Evolutionary conservation across 2,329 filamentous ascomycete genomes (phyloP), one percentile per base, ranked within the genome.

Genomic region (Corniculantispora saksenae): DNA sequence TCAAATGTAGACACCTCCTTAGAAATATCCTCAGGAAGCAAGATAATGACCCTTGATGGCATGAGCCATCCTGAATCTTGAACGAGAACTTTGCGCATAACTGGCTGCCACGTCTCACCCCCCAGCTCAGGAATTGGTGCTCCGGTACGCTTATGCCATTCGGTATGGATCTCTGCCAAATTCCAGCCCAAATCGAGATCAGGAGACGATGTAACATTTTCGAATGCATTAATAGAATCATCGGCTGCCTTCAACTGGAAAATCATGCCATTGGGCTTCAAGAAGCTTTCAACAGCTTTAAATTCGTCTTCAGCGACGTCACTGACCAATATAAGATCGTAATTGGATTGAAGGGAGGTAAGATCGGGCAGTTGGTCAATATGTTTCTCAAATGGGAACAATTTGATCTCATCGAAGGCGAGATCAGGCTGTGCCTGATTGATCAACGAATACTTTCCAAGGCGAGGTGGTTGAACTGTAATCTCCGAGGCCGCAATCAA

Each of bases 381-480:
- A 12, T 53, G 58, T 3, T 35, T n/a, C 8, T 40, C 43, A 54
- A 51, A 64, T 19, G 54, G 61, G 15, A 32, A 17, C 13, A 43
- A 12, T 7, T 43, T 58, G 32, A 64, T 29, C 3, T 43, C 35
- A 10, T 45, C 8, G 25, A 58, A 32, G 2, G 6, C 3, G 23
- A 32, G 21, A 19, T 19, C 63, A 23, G 2, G 68, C 47, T 64
- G 51, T 6, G 61, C 58, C 0, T 64, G 40, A 10, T 71, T 71
- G 21, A 73, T 68, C 23, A 79, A 51, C 0, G 74, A 75, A 64
- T 77, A 78, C 17, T 76, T 72, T 3, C 74, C 70, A 2, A 83
- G 69, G 10, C 72, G 73, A 4, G 77, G 74, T 1, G 73, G 72
- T n/a, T 72, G 70, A 13, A 69, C 66, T 1, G 63, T 56, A 1